Conservation (phyloP, 768 basidiomycete species). For the Tephrocybe sp. region DNA sequence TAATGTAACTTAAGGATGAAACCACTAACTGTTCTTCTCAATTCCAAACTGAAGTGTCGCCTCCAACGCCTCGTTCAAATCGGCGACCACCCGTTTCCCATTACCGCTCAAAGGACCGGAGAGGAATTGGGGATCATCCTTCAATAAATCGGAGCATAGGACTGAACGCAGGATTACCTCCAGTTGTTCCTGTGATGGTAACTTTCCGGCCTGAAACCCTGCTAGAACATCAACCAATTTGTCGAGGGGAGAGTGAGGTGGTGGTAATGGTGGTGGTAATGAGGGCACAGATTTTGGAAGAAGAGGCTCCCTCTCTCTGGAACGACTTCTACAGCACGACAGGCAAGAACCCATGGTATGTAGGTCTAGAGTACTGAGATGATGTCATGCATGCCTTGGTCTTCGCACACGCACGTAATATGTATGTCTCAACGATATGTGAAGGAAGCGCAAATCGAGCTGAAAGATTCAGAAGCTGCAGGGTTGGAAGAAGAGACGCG, state of each 20-base stretch:
- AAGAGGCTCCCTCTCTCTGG: conserved; percentile 19
- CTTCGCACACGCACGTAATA: no score
- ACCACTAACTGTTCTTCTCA: conserved; percentile 37
- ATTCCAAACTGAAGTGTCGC: conserved; percentile 31
- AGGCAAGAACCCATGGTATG: conserved; percentile 15
- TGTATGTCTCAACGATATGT: no score
- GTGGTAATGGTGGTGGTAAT: conserved; percentile 4
- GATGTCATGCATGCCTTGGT: no score
- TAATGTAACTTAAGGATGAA: neutral
- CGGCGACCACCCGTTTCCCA: conserved; percentile 27
- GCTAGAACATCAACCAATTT: conserved; percentile 35
- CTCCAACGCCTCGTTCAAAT: conserved; percentile 29
- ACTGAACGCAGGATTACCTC: conserved; percentile 23
- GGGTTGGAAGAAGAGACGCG: no score
- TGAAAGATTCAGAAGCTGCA: no score
- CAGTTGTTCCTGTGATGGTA: conserved; percentile 39
- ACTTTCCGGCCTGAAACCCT: conserved; percentile 36
- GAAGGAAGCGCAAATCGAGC: no score
- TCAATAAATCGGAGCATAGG: conserved; percentile 28
- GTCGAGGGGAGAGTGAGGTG: conserved; percentile 21
- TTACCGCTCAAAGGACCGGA: conserved; percentile 27
- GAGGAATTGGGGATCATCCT: conserved; percentile 10
- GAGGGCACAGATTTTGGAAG: conserved; percentile 15
- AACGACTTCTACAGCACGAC: conserved; percentile 6
- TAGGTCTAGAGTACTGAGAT: neutral